Conservation (phyloP, 495 filamentous ascomycete species). For the Aspergillus cavernicola region DNA sequence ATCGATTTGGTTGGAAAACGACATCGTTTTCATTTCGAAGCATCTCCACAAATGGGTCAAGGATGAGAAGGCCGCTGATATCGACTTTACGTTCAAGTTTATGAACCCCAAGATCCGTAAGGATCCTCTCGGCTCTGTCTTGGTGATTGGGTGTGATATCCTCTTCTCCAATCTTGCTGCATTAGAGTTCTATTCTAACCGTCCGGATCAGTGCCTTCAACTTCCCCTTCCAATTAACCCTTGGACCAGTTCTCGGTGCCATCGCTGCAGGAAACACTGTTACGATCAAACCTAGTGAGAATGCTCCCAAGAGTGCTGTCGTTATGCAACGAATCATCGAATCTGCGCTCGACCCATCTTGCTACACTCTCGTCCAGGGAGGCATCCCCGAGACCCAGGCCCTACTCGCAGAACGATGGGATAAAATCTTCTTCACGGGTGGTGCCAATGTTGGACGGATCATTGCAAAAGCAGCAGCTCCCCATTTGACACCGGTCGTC, state of each 20-base stretch:
- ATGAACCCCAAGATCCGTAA: slow-evolving; percentile 77
- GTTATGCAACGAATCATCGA: slow-evolving; percentile 74
- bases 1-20: slow-evolving; percentile 67
- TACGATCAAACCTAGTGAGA: slow-evolving; percentile 86
- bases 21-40: slow-evolving; percentile 70
- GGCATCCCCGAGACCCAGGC: slow-evolving; percentile 73
- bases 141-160: slow-evolving; percentile 71
- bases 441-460: slow-evolving; percentile 72
- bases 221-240: slow-evolving; percentile 76
- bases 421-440: slow-evolving; percentile 97
- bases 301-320: slow-evolving; percentile 68
- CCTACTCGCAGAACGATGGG: slow-evolving; percentile 85
- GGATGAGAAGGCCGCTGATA: slow-evolving; percentile 72
- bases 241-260: slow-evolving; percentile 80
- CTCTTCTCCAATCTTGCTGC: slow-evolving; percentile 14
- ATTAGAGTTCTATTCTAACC: not conserved
- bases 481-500: slow-evolving; percentile 81
- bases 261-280: slow-evolving; percentile 89
- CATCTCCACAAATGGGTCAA: slow-evolving; percentile 78
- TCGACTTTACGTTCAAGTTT: slow-evolving; percentile 59
- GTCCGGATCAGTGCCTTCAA: slow-evolving; percentile 65
- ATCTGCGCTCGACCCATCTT: slow-evolving; percentile 68
- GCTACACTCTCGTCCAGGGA: slow-evolving; percentile 78
- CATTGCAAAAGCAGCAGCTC: slow-evolving; percentile 87
- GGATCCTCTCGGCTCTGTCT: slow-evolving; percentile 77